Evolutionary conservation across 441 rosid species (phyloP).

Genomic region (Pelargonium fulgidum): DNA sequence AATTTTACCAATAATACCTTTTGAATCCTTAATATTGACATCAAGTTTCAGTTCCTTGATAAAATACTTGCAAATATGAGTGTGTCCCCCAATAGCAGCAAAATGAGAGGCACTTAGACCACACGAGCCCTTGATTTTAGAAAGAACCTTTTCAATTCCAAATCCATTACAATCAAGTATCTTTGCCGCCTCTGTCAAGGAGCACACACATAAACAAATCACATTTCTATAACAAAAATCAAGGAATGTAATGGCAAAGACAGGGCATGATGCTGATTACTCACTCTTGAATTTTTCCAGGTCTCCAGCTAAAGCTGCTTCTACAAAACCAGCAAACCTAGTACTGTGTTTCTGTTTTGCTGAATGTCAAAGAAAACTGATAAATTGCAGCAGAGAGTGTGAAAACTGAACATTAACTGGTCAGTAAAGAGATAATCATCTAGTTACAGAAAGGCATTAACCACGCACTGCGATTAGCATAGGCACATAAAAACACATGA

Average conservation of each 20-base stretch:
- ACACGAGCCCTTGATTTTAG: not conserved
- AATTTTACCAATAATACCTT: slow-evolving; percentile 1
- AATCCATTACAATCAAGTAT: not conserved
- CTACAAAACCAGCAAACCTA: not conserved
- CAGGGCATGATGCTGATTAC: not conserved
- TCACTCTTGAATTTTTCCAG: not conserved
- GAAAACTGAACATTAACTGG: too few relatives aligned
- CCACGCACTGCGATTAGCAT: too few relatives aligned
- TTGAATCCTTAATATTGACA: not conserved
- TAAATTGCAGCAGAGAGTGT: too few relatives aligned
- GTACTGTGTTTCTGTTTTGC: too few relatives aligned
- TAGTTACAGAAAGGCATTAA: too few relatives aligned
- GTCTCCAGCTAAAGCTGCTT: not conserved
- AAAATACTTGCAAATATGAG: slow-evolving; percentile 15
- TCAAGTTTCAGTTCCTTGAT: slow-evolving; percentile 2
- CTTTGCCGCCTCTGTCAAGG: not conserved
- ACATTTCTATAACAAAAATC: not conserved
- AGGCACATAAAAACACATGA: too few relatives aligned
- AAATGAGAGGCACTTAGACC: slow-evolving; percentile 17
- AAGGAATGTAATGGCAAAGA: not conserved
- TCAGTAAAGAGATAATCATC: too few relatives aligned
- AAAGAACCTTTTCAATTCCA: not conserved
- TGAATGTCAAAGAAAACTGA: too few relatives aligned
- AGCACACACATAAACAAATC: not conserved
- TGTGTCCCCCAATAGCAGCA: slow-evolving; percentile 14